These are phyloP conservation scores for Sisymbrium altissimum DNA, from an alignment of 345 rosid species.

Conservation along the genomic window DNA sequence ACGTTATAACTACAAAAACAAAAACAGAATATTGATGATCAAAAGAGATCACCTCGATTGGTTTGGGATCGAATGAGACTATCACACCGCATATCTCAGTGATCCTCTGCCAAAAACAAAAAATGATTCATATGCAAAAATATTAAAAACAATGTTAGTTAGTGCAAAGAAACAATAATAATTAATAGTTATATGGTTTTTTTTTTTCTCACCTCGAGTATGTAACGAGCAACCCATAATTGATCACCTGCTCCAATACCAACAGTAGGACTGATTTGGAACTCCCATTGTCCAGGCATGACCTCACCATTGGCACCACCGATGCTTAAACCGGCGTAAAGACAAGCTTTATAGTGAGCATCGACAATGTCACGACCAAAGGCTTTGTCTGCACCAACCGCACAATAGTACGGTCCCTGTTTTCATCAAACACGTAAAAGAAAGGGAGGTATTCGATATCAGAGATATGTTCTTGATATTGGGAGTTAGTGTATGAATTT, in stretches of 20 bases:
- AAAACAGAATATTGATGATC: not conserved
- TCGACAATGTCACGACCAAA: constrained; percentile 94
- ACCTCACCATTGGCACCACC: constrained; percentile 95
- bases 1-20: not conserved
- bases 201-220: constrained; percentile 66
- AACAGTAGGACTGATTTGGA: constrained; percentile 91
- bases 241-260: constrained; percentile 92
- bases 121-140: not conserved
- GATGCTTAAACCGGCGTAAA: constrained; percentile 82
- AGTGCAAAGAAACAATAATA: not conserved
- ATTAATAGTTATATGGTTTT: not conserved
- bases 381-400: constrained; percentile 90
- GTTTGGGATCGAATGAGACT: constrained; percentile 90
- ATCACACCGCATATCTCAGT: constrained; percentile 89
- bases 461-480: not conserved
- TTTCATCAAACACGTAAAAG: not conserved
- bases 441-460: not conserved
- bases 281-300: constrained; percentile 99
- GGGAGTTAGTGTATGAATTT: not conserved
- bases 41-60: constrained; percentile 54
- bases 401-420: constrained; percentile 96
- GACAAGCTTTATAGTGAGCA: constrained; percentile 96
- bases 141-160: not conserved
- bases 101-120: constrained; percentile 59
- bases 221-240: constrained; percentile 88